These are phyloP conservation scores for Prunus mira DNA, from an alignment of 306 rosid genomes.

Conservation along the genomic window DNA sequence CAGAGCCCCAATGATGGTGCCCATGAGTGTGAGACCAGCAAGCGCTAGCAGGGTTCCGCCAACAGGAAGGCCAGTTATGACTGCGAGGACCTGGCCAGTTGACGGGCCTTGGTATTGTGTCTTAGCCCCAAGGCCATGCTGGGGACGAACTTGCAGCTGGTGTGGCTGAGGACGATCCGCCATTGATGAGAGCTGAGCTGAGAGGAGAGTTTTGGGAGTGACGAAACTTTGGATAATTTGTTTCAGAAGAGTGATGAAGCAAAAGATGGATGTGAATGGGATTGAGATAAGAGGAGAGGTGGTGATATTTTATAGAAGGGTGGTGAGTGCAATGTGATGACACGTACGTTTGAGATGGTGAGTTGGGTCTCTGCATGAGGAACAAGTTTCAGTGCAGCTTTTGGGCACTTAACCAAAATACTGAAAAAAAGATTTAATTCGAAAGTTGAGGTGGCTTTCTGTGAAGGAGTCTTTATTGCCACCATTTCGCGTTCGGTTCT, in stretches of 20 bases:
- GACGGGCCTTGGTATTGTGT: conserved; percentile 33
- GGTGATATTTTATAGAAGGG: conserved; percentile 37
- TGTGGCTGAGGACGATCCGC: conserved; percentile 62
- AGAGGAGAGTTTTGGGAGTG: background rate
- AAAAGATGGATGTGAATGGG: too few species aligned
- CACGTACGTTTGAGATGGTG: conserved; percentile 63
- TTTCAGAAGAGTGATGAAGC: background rate
- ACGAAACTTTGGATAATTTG: background rate
- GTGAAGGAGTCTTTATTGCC: conserved; percentile 15
- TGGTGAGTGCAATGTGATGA: conserved; percentile 31
- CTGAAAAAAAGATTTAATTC: background rate
- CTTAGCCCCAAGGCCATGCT: background rate
- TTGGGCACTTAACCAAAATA: background rate
- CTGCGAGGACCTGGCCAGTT: conserved; percentile 34
- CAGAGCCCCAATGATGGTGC: conserved; percentile 49
- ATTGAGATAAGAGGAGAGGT: background rate
- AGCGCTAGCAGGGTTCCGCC: conserved; percentile 56
- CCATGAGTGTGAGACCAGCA: conserved; percentile 49
- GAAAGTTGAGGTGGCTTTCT: conserved; percentile 23
- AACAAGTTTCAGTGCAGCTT: conserved; percentile 61
- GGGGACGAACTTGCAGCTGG: conserved; percentile 65
- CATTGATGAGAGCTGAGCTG: conserved; percentile 22
- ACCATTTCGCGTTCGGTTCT: conserved; percentile 18
- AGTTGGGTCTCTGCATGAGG: conserved; percentile 65
- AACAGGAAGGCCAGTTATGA: conserved; percentile 40